These are phyloP conservation scores for Lentinula boryana DNA, from an alignment of 768 basidiomycete species.

Conservation along the genomic window DNA sequence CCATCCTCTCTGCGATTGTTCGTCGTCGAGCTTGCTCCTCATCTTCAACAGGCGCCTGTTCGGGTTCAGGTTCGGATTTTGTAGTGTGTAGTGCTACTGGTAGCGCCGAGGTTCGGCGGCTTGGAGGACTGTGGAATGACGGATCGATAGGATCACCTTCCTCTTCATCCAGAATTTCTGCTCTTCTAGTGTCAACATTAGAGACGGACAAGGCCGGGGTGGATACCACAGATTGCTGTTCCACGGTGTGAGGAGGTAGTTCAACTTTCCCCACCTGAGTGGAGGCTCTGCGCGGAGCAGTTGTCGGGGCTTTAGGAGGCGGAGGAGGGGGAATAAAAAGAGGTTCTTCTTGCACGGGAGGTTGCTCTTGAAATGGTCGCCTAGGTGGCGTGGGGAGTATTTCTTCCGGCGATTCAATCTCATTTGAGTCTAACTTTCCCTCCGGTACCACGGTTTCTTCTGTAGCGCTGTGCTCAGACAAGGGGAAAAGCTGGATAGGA, in stretches of 20 bases:
- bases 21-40: constrained; percentile 49
- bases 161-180: constrained; percentile 52
- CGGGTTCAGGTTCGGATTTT: constrained; percentile 9
- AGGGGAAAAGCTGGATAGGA: background rate
- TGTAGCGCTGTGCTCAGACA: background rate
- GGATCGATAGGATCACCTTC: constrained; percentile 74
- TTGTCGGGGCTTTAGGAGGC: constrained; percentile 16
- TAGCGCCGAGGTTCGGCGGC: constrained; percentile 24
- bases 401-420: background rate
- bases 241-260: background rate
- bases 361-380: background rate
- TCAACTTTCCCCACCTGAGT: background rate
- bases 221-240: background rate
- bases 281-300: background rate
- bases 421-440: background rate
- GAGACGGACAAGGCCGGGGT: constrained; percentile 10
- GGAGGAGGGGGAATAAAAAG: constrained; percentile 14
- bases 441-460: constrained; percentile 1
- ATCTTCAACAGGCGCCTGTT: constrained; percentile 25
- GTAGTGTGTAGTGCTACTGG: constrained; percentile 6
- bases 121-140: constrained; percentile 44
- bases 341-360: constrained; percentile 5
- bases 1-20: constrained; percentile 93
- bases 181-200: constrained; percentile 11
- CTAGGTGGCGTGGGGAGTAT: constrained; percentile 6